Evolutionary conservation across 441 rosid species (phyloP).

Genomic region (Erysimum cheiri): DNA sequence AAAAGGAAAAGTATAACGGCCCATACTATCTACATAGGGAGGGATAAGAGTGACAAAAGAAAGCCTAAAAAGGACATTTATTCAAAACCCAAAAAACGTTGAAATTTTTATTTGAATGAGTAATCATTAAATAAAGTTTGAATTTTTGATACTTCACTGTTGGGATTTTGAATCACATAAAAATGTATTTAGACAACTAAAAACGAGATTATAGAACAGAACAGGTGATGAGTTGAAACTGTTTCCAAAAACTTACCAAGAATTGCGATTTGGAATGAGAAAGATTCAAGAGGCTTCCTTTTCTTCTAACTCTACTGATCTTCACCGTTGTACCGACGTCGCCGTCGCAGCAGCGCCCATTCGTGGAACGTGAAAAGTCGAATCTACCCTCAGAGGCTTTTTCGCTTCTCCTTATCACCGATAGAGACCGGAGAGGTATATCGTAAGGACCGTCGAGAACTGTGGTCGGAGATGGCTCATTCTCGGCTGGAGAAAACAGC

Average conservation of each 20-base stretch:
- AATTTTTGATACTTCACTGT: neutral
- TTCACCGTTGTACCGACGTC: conserved; percentile 43
- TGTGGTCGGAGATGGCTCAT: conserved; percentile 63
- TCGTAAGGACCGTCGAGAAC: conserved; percentile 62
- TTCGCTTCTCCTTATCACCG: conserved; percentile 41
- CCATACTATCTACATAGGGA: neutral
- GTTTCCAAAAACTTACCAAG: conserved; percentile 48
- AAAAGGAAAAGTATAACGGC: neutral
- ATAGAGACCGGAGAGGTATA: conserved; percentile 45
- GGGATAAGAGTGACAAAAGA: neutral
- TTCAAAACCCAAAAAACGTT: neutral
- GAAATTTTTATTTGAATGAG: neutral
- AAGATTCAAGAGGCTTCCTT: conserved; percentile 51
- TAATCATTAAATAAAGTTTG: neutral
- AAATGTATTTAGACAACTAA: neutral
- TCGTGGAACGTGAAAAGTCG: conserved; percentile 36
- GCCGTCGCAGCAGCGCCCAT: conserved; percentile 20
- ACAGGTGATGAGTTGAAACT: neutral
- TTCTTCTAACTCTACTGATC: conserved; percentile 53
- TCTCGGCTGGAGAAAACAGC: conserved; percentile 27
- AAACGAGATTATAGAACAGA: neutral
- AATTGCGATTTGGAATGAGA: conserved; percentile 56
- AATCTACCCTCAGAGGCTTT: conserved; percentile 32
- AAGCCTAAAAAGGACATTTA: neutral
- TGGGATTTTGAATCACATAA: neutral